Base-by-base conservation (phyloP, 495 filamentous ascomycete genomes). In the Pseudevernia furfuracea region DNA sequence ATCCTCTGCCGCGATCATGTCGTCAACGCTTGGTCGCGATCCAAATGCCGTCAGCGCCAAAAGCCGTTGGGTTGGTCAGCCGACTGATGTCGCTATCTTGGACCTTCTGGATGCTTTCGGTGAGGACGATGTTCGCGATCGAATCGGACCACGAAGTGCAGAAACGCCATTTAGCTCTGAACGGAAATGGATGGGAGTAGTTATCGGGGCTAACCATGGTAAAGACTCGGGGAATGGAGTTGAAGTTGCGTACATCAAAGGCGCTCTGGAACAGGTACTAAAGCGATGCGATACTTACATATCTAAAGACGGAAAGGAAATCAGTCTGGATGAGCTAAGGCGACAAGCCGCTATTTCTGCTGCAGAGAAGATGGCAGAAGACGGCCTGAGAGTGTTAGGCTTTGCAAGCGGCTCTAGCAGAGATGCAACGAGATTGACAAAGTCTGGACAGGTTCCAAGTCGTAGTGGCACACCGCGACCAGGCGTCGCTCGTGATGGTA, bases 121-220 rank as follows among this genome's bases (percentile, higher is more conserved):
- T 32, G 91, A 96, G 70, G 88, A 92, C 57, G 94, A 99, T 76
- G 85, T 93, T 28, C 85, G 94, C 53, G 89, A 96, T 44, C 84
- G 88, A 19, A 86, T 96, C 61, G 89, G 90, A 44, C 82, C 81
- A 37, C 86, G 92, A 41, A 82, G 86, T 23, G 83, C 84, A 30
- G 94, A 97, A 71, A 91, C 89, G 2, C 92, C 94, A 0, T 99
- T 99, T 72, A 96, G 91, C 71, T 97, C 94, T 1, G 92, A 97
- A 69, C 84, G 91, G 56, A 99, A 97, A 75, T 99, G 94, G 93
- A 99, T 97, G 94, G 94, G 94, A 41, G 92, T 96, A 19, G 85
- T 89, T 3, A 91, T 96, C 67, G 86, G 87, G 38, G 80, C 78
- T 5, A 77, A 76, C 62, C 71, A 75, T 62, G 73, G 79, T 39